Base-by-base conservation (phyloP, 345 rosid genomes). In the Turritis glabra region DNA sequence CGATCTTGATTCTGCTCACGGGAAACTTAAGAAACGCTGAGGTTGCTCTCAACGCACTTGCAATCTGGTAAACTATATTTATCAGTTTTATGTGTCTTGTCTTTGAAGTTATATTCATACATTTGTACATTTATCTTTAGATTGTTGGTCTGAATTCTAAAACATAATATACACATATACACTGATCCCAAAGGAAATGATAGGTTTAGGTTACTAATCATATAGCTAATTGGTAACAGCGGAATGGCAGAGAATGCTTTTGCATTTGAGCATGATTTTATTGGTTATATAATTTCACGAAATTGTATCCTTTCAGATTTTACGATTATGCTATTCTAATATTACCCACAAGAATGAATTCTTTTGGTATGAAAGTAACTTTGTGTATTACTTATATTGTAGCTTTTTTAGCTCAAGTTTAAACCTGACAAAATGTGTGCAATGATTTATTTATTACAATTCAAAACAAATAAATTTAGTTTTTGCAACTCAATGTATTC, bases 41-140 rank as follows among this genome's bases (percentile, higher is more conserved):
- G 70, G 83, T 87, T 63, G 56, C 92, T 62, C 88, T 92, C n/a
- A 81, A 88, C 77, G 97, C 97, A n/a, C 87, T 92, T 22, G 69
- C 97, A 46, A 87, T 92, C 47, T 92, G 97, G 97, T 91, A 84
- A 73, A 12, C 10, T 10, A 11, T 1, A 17, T 27, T 25, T 66
- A 29, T 61, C 5, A 57, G 37, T 19, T 69, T 47, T 27, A 2
- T 66, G 9, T 5, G 12, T 32, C 43, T 19, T 6, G 18, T 51
- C 10, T 22, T 33, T 41, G 40, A 41, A 3, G 9, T 40, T 65
- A 25, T 10, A 8, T 10, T 21, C 35, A 41, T 14, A 32, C 41
- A 43, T 61, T 41, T 56, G 53, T 38, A 37, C 41, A 23, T 62
- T 18, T 56, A 3, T 37, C 19, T 68, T 38, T 26, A 54, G 27